Evolutionary conservation across 345 rosid species (phyloP).

Genomic region (Camelina laxa): DNA sequence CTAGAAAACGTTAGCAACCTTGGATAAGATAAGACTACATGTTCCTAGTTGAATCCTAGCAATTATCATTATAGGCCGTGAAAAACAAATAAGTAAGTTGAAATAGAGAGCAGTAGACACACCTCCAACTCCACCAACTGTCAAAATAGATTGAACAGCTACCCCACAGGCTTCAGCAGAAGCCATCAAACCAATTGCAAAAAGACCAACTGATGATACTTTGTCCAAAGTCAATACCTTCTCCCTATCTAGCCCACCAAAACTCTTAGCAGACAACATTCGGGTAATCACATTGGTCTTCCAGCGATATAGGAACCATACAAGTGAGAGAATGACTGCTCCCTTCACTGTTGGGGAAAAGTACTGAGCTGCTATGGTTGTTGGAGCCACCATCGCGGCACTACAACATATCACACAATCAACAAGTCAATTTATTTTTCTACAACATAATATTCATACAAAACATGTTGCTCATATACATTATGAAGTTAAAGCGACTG

Average conservation of each 20-base stretch:
- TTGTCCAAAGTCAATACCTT: constrained; percentile 75
- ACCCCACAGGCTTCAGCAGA: constrained; percentile 96
- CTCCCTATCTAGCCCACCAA: constrained; percentile 61
- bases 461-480: not conserved
- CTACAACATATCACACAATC: constrained; percentile 51
- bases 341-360: constrained; percentile 71
- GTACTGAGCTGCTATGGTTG: constrained; percentile 73
- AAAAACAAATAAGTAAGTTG: constrained; percentile 24
- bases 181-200: constrained; percentile 78
- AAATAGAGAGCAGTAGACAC: constrained; percentile 17
- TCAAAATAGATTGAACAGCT: constrained; percentile 90
- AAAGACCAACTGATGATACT: constrained; percentile 81
- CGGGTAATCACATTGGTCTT: constrained; percentile 72
- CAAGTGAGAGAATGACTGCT: constrained; percentile 71
- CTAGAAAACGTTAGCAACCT: not conserved
- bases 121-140: constrained; percentile 99
- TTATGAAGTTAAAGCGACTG: constrained; percentile 40
- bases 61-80: constrained; percentile 12
- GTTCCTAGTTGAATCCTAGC: constrained; percentile 16
- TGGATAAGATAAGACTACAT: not conserved
- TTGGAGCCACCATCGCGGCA: constrained; percentile 85
- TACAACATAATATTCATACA: not conserved
- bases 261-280: constrained; percentile 52
- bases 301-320: constrained; percentile 93
- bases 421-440: not conserved